Evolutionary conservation across 768 basidiomycete genomes (phyloP).

Genomic region (Auricularia heimuer): DNA sequence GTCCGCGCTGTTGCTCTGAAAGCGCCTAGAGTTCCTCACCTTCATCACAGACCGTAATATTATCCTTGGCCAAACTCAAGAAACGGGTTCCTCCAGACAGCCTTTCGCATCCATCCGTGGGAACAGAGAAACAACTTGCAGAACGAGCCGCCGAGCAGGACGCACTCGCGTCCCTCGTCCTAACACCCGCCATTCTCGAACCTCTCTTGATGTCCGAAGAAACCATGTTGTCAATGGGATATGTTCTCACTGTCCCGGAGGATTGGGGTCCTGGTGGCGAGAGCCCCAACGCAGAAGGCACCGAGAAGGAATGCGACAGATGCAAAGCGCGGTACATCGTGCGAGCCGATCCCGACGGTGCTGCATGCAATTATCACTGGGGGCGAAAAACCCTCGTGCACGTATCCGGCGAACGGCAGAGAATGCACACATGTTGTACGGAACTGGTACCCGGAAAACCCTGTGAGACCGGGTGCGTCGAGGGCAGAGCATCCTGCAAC

Average conservation of each 20-base stretch:
- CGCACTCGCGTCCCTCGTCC: conserved; percentile 39
- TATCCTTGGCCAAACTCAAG: conserved; percentile 42
- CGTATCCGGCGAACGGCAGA: conserved; percentile 46
- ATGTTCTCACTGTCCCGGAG: conserved; percentile 56
- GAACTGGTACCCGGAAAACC: conserved; percentile 4
- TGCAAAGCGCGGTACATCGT: conserved; percentile 66
- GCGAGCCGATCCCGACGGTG: conserved; percentile 42
- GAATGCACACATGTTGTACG: background rate
- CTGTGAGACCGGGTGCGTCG: background rate
- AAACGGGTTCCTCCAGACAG: conserved; percentile 45
- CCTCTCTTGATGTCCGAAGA: conserved; percentile 48
- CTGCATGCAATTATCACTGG: conserved; percentile 76
- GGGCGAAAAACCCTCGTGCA: conserved; percentile 55
- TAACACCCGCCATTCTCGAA: conserved; percentile 39
- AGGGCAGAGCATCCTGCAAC: too few relatives aligned
- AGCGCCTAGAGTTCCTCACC: conserved; percentile 8
- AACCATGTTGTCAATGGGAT: conserved; percentile 58
- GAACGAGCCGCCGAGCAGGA: conserved; percentile 47
- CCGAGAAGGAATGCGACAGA: conserved; percentile 61
- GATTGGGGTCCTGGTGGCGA: conserved; percentile 46
- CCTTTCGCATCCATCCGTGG: conserved; percentile 60
- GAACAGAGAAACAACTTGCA: conserved; percentile 57
- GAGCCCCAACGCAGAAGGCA: conserved; percentile 50
- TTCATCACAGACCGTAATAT: conserved; percentile 37
- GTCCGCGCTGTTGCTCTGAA: conserved; percentile 29